phyloP scores from a whole-genome alignment of 805 yeast genomes.

The Ogataea minuta region DNA sequence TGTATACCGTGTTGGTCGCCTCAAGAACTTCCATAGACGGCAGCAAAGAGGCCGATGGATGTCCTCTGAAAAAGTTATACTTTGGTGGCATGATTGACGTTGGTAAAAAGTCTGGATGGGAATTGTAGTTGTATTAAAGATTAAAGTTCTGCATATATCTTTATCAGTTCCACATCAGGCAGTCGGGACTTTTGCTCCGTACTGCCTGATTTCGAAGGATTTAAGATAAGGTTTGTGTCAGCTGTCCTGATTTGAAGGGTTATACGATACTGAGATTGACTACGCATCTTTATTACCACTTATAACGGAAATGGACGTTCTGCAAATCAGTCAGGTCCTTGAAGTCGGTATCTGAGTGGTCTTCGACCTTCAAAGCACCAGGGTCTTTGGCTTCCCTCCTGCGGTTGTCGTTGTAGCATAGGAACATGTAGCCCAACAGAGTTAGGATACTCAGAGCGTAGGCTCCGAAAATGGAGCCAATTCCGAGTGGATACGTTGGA shows the following conservation, averaged over 20 bases:
- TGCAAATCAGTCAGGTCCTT: constrained; percentile 53
- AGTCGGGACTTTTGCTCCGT: constrained; percentile 7
- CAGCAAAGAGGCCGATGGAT: constrained; percentile 59
- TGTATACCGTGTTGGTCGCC: constrained; percentile 52
- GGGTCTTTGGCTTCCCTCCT: constrained; percentile 22
- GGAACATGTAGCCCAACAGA: constrained; percentile 31
- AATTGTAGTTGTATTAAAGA: neutral
- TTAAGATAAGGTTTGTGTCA: neutral
- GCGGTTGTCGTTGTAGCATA: constrained; percentile 23
- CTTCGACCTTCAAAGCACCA: constrained; percentile 25
- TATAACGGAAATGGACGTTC: constrained; percentile 52
- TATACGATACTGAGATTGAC: too few relatives aligned
- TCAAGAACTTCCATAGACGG: constrained; percentile 55
- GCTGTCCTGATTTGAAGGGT: constrained; percentile 8
- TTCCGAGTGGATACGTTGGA: constrained; percentile 59
- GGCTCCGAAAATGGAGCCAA: constrained; percentile 41
- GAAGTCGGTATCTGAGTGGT: constrained; percentile 42
- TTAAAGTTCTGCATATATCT: neutral
- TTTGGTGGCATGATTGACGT: constrained; percentile 4
- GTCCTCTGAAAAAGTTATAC: constrained; percentile 72
- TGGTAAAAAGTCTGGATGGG: neutral
- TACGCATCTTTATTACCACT: constrained; percentile 20
- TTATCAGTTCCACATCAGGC: constrained; percentile 9
- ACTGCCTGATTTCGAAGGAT: constrained; percentile 40
- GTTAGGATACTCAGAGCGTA: constrained; percentile 29